Base-by-base conservation (phyloP, 2,329 filamentous ascomycete species). In the Trichoderma harzianum region DNA sequence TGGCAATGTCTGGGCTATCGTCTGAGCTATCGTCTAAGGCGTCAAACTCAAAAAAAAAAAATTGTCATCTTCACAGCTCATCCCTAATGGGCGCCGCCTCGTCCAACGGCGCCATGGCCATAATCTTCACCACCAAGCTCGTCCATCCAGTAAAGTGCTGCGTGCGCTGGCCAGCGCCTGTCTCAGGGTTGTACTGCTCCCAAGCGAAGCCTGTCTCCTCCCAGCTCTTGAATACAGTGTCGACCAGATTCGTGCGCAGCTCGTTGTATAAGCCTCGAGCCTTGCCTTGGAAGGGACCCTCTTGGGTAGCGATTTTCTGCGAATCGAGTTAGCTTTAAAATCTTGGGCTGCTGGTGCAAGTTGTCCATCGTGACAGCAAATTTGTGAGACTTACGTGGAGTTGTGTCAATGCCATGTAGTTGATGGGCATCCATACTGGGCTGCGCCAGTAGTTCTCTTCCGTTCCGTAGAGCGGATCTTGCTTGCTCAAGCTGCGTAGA, bases 91-190 rank as follows among this genome's bases (percentile, higher is more conserved):
- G 80, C 34, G 74, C 77, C 53, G 74, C 77, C 60, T 76, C 76
- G 57, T 76, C 76, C 30, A 93, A 78, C 76, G 97, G 92, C 7
- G 94, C 92, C 93, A 99, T 95, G 61, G 90, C 90, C 94, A 98
- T 97, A 76, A 99, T 93, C 86, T 97, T 98, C 60, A 98, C 95
- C 62, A 98, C 93, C 82, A 98, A 85, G 80, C 94, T 97, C n/a
- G 96, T 99, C 96, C 96, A 99, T 65, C 96, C 96, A 0, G 96
- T 98, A 80, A 99, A 99, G 82, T 98, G 95, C 85, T 98, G 94
- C 6, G 95, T 98, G 55, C 96, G 88, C 85, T 98, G 95, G n/a
- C 96, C 96, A 68, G 89, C 88, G 60, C 96, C 96, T 4, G 93
- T 97, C 77, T 97, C 94, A 0, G 95, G 94, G 80, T 97, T 93